Evolutionary conservation across 257 asterid genomes (phyloP).

Genomic region (Verbena officinalis): DNA sequence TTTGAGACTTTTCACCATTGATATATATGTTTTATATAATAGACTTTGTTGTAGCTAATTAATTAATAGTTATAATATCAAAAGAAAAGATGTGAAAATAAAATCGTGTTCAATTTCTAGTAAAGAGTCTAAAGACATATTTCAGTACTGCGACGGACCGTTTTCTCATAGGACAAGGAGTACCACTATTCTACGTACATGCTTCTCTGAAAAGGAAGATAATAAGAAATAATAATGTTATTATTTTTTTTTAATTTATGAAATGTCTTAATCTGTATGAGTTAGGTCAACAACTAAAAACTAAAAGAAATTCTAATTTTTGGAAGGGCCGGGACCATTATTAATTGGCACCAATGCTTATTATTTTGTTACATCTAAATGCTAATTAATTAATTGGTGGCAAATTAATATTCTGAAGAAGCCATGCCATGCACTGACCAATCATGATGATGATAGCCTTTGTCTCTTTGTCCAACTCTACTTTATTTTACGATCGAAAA

Average conservation of each 20-base stretch:
- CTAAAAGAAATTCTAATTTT: constrained; percentile 52
- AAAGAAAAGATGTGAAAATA: too few species aligned
- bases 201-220: not conserved
- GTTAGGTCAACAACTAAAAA: constrained; percentile 42
- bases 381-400: too few species aligned
- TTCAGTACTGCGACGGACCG: not conserved
- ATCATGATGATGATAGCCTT: constrained; percentile 31
- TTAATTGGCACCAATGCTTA: constrained; percentile 21
- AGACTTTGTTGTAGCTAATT: too few species aligned
- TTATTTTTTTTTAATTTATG: too few species aligned
- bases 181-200: not conserved
- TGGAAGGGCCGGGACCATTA: constrained; percentile 53
- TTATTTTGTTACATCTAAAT: too few species aligned
- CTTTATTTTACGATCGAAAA: constrained; percentile 23
- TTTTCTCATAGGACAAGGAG: not conserved
- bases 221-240: constrained; percentile 13
- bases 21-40: too few species aligned
- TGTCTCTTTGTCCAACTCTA: constrained; percentile 41
- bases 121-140: too few species aligned
- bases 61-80: too few species aligned
- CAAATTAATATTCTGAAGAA: constrained; percentile 19
- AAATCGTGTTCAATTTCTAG: too few species aligned
- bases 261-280: constrained; percentile 37
- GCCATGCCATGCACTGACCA: constrained; percentile 30
- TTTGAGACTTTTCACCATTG: too few species aligned